Conservation (phyloP, 257 asterid genomes). For the Lycium barbarum region DNA sequence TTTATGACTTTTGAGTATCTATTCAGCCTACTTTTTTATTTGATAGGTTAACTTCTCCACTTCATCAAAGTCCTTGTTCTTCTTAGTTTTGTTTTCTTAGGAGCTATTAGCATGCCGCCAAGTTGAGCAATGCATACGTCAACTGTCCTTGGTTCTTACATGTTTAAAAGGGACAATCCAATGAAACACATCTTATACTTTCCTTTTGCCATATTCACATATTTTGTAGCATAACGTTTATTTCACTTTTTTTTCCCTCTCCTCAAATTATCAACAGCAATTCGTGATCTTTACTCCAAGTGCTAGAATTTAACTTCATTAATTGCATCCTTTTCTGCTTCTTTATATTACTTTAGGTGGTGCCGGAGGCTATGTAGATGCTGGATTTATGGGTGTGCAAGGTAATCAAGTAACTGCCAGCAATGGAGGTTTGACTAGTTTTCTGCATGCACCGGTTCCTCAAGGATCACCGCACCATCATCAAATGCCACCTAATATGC, state of each 20-base stretch:
- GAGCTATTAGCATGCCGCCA: conserved; percentile 10
- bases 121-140: background rate
- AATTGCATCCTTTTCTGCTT: conserved; percentile 27
- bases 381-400: conserved; percentile 53
- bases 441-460: conserved; percentile 52
- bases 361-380: conserved; percentile 51
- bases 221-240: background rate
- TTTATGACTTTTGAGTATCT: conserved; percentile 16
- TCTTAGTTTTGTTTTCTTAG: background rate
- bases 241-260: background rate
- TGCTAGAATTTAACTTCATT: background rate
- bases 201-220: conserved; percentile 17
- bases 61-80: background rate
- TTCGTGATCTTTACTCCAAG: background rate
- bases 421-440: conserved; percentile 49
- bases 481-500: conserved; percentile 58
- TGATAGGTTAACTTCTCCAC: background rate
- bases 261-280: background rate
- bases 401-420: conserved; percentile 54
- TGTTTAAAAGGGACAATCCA: background rate
- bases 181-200: background rate
- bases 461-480: conserved; percentile 53
- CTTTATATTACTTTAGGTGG: conserved; percentile 39
- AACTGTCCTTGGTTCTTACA: background rate
- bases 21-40: background rate